Evolutionary conservation across 2,329 filamentous ascomycete species (phyloP).

Genomic region (Bipolaris cookei): DNA sequence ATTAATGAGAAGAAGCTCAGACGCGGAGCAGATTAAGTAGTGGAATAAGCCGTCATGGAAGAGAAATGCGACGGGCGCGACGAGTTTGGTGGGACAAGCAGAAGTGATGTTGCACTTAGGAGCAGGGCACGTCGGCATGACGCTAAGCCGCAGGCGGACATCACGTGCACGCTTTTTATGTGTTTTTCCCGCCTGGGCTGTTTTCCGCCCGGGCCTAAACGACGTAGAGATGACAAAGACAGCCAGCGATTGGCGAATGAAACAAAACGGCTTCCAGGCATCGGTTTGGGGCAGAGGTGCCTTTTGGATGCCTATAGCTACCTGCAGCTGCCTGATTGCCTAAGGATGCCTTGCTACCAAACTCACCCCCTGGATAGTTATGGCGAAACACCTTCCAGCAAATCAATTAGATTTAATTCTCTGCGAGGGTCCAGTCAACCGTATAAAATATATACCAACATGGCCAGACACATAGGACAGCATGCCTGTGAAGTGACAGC

Average conservation of each 20-base stretch:
- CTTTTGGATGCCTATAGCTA: slow-evolving; percentile 33
- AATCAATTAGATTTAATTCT: neutral
- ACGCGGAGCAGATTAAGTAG: slow-evolving; percentile 41
- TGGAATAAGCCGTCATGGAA: slow-evolving; percentile 38
- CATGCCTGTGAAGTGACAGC: no score
- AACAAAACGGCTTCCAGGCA: slow-evolving; percentile 3
- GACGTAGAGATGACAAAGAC: slow-evolving; percentile 20
- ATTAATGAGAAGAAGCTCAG: slow-evolving; percentile 28
- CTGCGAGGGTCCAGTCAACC: neutral
- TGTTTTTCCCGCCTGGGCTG: slow-evolving; percentile 11
- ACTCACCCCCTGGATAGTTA: slow-evolving; percentile 3
- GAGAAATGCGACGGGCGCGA: slow-evolving; percentile 30
- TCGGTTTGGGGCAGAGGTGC: slow-evolving; percentile 16
- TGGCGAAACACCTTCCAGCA: slow-evolving; percentile 23
- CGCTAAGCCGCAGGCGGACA: slow-evolving; percentile 18
- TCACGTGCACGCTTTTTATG: slow-evolving; percentile 26
- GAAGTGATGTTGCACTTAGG: slow-evolving; percentile 25
- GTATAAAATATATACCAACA: neutral
- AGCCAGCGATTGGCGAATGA: slow-evolving; percentile 22
- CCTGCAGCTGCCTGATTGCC: slow-evolving; percentile 43
- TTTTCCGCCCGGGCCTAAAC: slow-evolving; percentile 2
- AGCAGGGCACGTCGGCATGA: slow-evolving; percentile 17
- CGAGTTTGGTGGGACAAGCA: slow-evolving; percentile 22
- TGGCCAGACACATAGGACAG: slow-evolving; percentile 11
- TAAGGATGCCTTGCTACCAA: slow-evolving; percentile 27